Evolutionary conservation across 176 grass and related monocot genomes (phyloP).

Genomic region (Oryza rufipogon): DNA sequence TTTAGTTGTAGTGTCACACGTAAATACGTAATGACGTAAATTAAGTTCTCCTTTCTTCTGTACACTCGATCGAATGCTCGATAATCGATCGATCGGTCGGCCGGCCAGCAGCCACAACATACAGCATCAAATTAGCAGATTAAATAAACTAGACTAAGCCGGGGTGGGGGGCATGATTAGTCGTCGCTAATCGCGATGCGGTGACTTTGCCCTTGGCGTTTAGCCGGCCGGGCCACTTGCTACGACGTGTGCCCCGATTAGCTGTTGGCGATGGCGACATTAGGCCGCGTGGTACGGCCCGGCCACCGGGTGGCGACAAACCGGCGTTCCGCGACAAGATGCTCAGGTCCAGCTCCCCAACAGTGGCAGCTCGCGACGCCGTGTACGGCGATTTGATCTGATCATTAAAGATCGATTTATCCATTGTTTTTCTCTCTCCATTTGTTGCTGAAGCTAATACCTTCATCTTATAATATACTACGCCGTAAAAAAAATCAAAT

Average conservation of each 20-base stretch:
- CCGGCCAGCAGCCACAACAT: too few relatives aligned
- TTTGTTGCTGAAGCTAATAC: background rate
- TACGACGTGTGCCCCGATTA: background rate
- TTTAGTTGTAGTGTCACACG: too few relatives aligned
- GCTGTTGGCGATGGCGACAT: conserved; percentile 11
- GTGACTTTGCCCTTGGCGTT: conserved; percentile 30
- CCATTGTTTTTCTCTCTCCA: background rate
- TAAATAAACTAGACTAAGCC: background rate
- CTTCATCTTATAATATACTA: too few relatives aligned
- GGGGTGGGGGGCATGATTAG: background rate
- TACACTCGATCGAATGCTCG: too few relatives aligned
- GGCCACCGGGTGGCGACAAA: background rate
- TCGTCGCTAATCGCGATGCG: conserved; percentile 7
- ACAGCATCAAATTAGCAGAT: background rate
- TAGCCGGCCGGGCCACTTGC: background rate
- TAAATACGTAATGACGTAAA: too few relatives aligned
- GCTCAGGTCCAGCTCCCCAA: background rate
- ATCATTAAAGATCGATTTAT: background rate
- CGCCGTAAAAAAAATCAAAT: too few relatives aligned
- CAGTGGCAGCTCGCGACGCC: background rate
- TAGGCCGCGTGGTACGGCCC: conserved; percentile 10
- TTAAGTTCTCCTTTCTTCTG: background rate
- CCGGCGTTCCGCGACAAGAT: conserved; percentile 8
- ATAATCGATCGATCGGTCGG: too few relatives aligned
- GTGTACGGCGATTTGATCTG: background rate